Percentiles rank a stretch among this genome's conserved stretches.
phyloP scores from a whole-genome alignment of 495 filamentous ascomycete genomes.

The Aspergillus sparsus region DNA sequence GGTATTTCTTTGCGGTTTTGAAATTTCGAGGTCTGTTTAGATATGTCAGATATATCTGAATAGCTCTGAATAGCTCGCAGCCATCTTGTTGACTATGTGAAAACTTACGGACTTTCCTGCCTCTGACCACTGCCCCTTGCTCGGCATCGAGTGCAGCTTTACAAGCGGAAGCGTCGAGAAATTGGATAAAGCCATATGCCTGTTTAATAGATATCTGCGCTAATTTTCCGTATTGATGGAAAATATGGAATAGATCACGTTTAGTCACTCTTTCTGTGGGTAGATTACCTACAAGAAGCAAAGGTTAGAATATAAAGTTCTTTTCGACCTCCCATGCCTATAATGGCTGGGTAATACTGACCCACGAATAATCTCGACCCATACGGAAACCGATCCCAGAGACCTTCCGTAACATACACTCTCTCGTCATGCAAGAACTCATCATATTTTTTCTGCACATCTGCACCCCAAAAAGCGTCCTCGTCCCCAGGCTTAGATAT shows the following conservation, averaged over 20 bases:
- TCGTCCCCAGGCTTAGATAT: conserved; percentile 43
- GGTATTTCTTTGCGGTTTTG: conserved; percentile 81
- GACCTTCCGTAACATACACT: conserved; percentile 78
- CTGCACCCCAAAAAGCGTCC: conserved; percentile 56
- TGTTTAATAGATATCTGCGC: conserved; percentile 97
- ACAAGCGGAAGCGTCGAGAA: conserved; percentile 73
- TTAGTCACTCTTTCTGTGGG: conserved; percentile 93
- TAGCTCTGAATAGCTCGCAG: not conserved
- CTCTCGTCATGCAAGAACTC: conserved; percentile 79
- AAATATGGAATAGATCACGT: conserved; percentile 86
- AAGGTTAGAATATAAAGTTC: conserved; percentile 19
- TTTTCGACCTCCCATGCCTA: not conserved
- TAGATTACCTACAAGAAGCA: conserved; percentile 69
- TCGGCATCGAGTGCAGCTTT: conserved; percentile 70
- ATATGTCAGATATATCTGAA: conserved; percentile 6
- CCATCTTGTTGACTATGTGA: not conserved
- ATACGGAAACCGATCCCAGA: conserved; percentile 90
- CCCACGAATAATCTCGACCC: conserved; percentile 90
- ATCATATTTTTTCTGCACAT: conserved; percentile 75
- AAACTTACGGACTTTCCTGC: conserved; percentile 87
- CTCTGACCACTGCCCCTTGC: conserved; percentile 75
- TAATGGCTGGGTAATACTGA: conserved; percentile 46
- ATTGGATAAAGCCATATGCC: conserved; percentile 97
- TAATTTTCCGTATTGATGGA: conserved; percentile 80
- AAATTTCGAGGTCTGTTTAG: conserved; percentile 82